These are phyloP conservation scores for Nannizzia gypsea DNA, from an alignment of 2,329 filamentous ascomycete genomes.

Conservation along the genomic window DNA sequence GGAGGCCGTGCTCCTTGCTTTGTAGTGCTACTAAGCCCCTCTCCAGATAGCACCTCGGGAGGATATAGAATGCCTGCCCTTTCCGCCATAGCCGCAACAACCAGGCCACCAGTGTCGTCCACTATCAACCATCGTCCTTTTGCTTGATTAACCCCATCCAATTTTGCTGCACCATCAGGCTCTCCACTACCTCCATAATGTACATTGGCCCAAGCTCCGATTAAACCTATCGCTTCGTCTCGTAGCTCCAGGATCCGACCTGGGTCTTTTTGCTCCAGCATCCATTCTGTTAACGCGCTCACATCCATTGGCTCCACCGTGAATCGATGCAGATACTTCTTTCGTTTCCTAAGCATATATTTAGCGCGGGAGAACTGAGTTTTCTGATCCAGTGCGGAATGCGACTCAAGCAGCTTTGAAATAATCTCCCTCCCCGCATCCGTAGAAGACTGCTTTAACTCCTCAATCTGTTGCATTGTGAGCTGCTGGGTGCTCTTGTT, in stretches of 20 bases:
- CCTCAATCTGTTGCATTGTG: slow-evolving; percentile 58
- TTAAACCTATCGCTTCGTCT: slow-evolving; percentile 67
- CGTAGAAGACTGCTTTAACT: slow-evolving; percentile 58
- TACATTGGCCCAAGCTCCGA: slow-evolving; percentile 83
- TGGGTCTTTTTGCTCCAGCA: slow-evolving; percentile 69
- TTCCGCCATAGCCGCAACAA: slow-evolving; percentile 76
- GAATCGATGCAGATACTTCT: slow-evolving; percentile 84
- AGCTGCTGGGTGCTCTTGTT: slow-evolving; percentile 62
- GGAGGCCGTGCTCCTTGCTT: neutral
- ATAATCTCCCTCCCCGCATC: slow-evolving; percentile 81
- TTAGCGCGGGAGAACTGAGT: slow-evolving; percentile 88
- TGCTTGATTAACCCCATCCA: slow-evolving; percentile 14
- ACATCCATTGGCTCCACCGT: slow-evolving; percentile 75
- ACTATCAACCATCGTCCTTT: slow-evolving; percentile 66
- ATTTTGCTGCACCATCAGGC: neutral
- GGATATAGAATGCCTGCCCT: slow-evolving; percentile 70
- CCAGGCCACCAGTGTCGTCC: slow-evolving; percentile 73
- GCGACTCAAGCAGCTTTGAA: slow-evolving; percentile 80
- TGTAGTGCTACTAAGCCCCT: slow-evolving; percentile 6
- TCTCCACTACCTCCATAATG: slow-evolving; percentile 50
- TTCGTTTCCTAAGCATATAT: slow-evolving; percentile 87
- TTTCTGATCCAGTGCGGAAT: slow-evolving; percentile 85
- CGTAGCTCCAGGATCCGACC: slow-evolving; percentile 73
- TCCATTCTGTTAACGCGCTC: slow-evolving; percentile 59
- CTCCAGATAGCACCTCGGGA: slow-evolving; percentile 12